Conservation (phyloP, 2,329 filamentous ascomycete species). For the Botrytis fabae region DNA sequence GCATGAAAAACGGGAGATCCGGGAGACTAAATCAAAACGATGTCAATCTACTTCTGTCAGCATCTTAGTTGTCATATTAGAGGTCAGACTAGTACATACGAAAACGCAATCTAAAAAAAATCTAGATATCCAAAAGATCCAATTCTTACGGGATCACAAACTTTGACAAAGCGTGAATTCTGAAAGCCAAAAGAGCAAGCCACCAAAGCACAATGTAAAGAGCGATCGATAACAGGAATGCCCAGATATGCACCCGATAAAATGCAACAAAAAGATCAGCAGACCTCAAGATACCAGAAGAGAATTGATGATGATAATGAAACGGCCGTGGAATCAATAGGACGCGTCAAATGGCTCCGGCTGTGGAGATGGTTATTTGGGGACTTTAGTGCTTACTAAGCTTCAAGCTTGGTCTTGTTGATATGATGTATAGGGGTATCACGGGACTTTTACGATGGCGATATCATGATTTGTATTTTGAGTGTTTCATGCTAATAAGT, state of each 20-base stretch:
- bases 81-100: not conserved
- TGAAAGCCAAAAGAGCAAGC: not conserved
- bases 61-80: too few relatives aligned
- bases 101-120: not conserved
- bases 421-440: conserved; percentile 1
- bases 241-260: not conserved
- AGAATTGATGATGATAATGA: not conserved
- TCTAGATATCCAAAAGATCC: not conserved
- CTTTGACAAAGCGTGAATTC: not conserved
- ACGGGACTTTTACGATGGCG: not conserved
- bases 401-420: not conserved
- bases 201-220: not conserved
- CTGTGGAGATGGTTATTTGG: not conserved
- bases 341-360: not conserved
- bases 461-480: not conserved
- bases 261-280: not conserved
- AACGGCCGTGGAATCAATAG: not conserved
- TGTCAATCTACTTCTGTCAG: not conserved
- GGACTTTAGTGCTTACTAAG: conserved; percentile 1
- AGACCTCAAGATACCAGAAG: not conserved
- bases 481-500: not conserved
- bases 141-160: not conserved
- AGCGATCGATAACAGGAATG: not conserved
- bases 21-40: not conserved
- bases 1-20: too few relatives aligned